Percentiles rank a stretch among this genome's conserved stretches.
Conservation (phyloP, 306 rosid species). For the Quillaja saponaria region DNA sequence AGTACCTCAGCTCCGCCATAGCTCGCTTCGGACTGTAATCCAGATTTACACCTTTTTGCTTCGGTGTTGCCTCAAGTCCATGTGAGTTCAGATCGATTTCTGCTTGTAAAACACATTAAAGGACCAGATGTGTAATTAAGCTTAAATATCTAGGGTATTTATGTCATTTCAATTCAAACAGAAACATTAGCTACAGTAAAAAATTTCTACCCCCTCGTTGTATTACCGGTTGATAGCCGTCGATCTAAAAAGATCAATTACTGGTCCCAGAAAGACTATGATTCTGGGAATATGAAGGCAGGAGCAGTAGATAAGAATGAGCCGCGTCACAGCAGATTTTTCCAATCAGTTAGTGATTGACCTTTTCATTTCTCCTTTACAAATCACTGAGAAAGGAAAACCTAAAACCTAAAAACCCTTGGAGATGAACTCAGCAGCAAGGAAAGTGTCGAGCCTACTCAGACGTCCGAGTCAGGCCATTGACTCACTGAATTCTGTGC, state of each 20-base stretch:
- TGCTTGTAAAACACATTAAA: not conserved
- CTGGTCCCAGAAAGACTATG: no score
- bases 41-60: slow-evolving; percentile 25
- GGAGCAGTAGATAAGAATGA: no score
- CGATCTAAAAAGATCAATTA: no score
- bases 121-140: not conserved
- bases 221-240: no score
- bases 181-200: no score
- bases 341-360: no score
- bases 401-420: not conserved
- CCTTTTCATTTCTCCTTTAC: not conserved
- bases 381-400: not conserved
- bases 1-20: slow-evolving; percentile 93
- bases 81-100: slow-evolving; percentile 36
- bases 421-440: slow-evolving; percentile 63
- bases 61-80: slow-evolving; percentile 21
- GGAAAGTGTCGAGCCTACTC: slow-evolving; percentile 41
- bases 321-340: no score
- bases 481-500: slow-evolving; percentile 31
- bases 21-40: slow-evolving; percentile 54
- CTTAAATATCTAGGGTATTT: not conserved
- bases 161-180: not conserved
- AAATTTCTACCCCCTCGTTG: no score
- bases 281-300: no score
- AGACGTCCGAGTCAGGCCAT: slow-evolving; percentile 30